Conservation (phyloP, 2,329 filamentous ascomycete genomes). For the Fusarium devonianum region DNA sequence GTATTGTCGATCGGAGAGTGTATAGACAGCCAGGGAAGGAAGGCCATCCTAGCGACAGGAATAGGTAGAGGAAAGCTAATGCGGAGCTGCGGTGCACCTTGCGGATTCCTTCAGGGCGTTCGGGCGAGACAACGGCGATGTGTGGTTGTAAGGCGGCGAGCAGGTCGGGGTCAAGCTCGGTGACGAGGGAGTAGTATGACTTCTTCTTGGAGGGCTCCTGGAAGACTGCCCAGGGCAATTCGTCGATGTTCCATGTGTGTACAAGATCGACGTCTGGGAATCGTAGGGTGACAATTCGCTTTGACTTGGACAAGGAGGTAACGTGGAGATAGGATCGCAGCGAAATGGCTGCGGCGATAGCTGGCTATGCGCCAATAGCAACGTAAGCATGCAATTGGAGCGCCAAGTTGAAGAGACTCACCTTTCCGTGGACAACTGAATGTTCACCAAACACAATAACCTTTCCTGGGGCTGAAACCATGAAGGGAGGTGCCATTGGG, state of each 20-base stretch:
- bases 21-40: conserved; percentile 85
- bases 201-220: conserved; percentile 86
- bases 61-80: conserved; percentile 88
- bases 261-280: conserved; percentile 91
- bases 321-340: conserved; percentile 96
- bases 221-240: conserved; percentile 87
- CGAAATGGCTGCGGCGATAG: conserved; percentile 93
- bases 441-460: conserved; percentile 99
- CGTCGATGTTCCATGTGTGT: conserved; percentile 94
- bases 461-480: conserved; percentile 97
- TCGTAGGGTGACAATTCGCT: conserved; percentile 83
- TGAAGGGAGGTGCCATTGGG: conserved; percentile 85
- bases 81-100: conserved; percentile 87
- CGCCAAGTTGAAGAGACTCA: conserved; percentile 46
- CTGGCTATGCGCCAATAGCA: conserved; percentile 62
- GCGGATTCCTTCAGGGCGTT: conserved; percentile 72
- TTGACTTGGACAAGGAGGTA: conserved; percentile 90
- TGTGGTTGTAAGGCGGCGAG: conserved; percentile 82
- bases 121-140: conserved; percentile 72
- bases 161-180: conserved; percentile 82
- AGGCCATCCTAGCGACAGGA: conserved; percentile 82
- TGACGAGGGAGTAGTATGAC: conserved; percentile 90
- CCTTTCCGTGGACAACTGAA: conserved; percentile 96
- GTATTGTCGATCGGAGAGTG: conserved; percentile 91
- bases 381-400: conserved; percentile 29